Evolutionary conservation across 805 yeast genomes (phyloP).

Genomic region (Lipomyces starkeyi): DNA sequence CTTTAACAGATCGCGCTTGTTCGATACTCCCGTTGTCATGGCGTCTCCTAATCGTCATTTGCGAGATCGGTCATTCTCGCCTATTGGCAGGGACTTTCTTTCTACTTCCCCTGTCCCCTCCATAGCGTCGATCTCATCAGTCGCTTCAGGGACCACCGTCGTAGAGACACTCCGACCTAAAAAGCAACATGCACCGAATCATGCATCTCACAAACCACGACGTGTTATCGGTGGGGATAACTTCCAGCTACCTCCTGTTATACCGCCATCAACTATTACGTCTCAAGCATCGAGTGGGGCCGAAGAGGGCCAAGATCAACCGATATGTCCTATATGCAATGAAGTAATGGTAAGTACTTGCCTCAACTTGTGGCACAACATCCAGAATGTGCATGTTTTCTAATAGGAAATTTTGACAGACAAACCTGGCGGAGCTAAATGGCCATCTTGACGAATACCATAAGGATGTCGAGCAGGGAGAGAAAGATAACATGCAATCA

Average conservation of each 20-base stretch:
- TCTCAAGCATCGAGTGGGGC: conserved; percentile 1
- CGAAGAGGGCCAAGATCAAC: conserved; percentile 3
- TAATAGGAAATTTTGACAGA: not conserved
- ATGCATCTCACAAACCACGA: conserved; percentile 19
- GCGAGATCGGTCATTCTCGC: conserved; percentile 31
- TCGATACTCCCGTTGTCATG: conserved; percentile 6
- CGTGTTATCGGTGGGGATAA: conserved; percentile 30
- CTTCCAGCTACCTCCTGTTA: conserved; percentile 25
- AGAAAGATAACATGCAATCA: conserved; percentile 50
- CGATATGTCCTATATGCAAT: conserved; percentile 72
- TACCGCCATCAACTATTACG: conserved; percentile 3
- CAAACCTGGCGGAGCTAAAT: conserved; percentile 55
- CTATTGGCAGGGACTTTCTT: conserved; percentile 16
- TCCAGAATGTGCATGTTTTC: not conserved
- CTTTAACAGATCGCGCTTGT: not conserved
- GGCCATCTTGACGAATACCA: conserved; percentile 77
- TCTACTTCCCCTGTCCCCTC: conserved; percentile 29
- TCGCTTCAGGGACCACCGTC: conserved; percentile 11
- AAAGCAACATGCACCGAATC: conserved; percentile 14
- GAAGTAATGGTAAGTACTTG: conserved; percentile 54
- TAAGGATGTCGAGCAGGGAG: conserved; percentile 44
- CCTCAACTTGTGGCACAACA: not conserved
- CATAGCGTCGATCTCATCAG: conserved; percentile 24
- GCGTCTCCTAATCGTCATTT: conserved; percentile 20
- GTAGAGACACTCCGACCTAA: conserved; percentile 31